phyloP scores from a whole-genome alignment of 202 grass and related monocot genomes.

The Hordeum pubiflorum region DNA sequence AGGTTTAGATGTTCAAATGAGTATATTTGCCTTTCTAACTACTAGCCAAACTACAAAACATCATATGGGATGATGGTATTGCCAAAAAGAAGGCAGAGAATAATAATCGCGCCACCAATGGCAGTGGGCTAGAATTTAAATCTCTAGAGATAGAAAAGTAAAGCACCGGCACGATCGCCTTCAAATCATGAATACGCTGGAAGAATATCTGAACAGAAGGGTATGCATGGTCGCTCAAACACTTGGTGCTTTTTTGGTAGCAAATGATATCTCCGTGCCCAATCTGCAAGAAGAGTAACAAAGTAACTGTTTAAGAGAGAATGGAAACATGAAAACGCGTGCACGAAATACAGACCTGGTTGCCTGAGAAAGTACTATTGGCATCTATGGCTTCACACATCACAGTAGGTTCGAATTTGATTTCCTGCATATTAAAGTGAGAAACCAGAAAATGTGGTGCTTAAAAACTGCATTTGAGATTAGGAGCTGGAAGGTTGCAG shows the following conservation, averaged over 20 bases:
- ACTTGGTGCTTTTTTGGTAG: constrained; percentile 26
- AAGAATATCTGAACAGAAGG: constrained; percentile 1
- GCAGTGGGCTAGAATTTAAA: not conserved
- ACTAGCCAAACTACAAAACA: not conserved
- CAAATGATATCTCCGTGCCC: constrained; percentile 50
- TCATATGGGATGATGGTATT: not conserved
- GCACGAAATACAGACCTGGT: not conserved
- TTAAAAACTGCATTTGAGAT: not conserved
- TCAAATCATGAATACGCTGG: not conserved
- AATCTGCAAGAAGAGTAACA: constrained; percentile 23
- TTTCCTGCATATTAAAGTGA: constrained; percentile 23
- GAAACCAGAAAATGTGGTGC: not conserved
- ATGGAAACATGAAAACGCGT: not conserved
- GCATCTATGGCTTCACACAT: constrained; percentile 14
- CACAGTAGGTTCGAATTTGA: constrained; percentile 22
- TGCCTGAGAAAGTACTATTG: not conserved
- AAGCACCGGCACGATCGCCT: not conserved
- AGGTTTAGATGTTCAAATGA: not conserved
- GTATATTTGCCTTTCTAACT: not conserved
- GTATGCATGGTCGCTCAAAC: constrained; percentile 9
- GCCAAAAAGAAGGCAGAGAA: not conserved
- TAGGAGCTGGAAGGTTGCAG: not conserved
- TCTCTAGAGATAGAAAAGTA: not conserved
- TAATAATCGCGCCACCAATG: not conserved
- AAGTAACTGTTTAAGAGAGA: not conserved